phyloP scores from a whole-genome alignment of 768 basidiomycete genomes.

The Panaeolus papilionaceus region DNA sequence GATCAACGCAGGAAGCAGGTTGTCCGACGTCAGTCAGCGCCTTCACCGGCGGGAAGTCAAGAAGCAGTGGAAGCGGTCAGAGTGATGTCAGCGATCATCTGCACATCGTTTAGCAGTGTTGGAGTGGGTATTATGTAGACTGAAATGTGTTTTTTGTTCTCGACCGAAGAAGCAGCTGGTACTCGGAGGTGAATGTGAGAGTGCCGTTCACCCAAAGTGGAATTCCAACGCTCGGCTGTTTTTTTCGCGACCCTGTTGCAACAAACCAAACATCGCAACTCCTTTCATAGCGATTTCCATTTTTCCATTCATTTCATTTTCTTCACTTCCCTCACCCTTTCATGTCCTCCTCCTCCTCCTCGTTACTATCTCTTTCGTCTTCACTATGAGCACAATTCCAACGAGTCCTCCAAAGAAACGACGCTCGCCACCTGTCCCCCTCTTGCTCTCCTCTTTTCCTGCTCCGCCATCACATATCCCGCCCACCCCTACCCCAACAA shows the following conservation, averaged over 20 bases:
- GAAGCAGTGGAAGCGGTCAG: no score
- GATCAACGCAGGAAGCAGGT: no score
- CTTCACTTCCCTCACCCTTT: background rate
- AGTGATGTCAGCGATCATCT: no score
- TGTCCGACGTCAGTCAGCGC: no score
- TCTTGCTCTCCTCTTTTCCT: background rate
- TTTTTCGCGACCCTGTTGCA: background rate
- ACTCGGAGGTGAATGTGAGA: background rate
- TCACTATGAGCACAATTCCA: background rate
- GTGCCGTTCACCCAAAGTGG: background rate
- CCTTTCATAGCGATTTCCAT: background rate
- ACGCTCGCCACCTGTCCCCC: constrained; percentile 3
- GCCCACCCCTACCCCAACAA: background rate
- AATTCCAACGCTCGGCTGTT: background rate
- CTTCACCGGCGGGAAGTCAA: no score
- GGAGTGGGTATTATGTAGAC: no score
- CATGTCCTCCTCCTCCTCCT: background rate
- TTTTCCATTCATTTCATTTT: background rate
- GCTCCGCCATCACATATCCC: background rate
- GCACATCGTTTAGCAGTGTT: no score
- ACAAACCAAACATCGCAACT: background rate
- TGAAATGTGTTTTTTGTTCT: background rate
- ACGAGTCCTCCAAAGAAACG: constrained; percentile 4
- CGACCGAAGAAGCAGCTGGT: background rate
- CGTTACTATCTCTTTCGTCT: no score